phyloP scores from a whole-genome alignment of 345 rosid genomes.

The Euclidium syriacum region DNA sequence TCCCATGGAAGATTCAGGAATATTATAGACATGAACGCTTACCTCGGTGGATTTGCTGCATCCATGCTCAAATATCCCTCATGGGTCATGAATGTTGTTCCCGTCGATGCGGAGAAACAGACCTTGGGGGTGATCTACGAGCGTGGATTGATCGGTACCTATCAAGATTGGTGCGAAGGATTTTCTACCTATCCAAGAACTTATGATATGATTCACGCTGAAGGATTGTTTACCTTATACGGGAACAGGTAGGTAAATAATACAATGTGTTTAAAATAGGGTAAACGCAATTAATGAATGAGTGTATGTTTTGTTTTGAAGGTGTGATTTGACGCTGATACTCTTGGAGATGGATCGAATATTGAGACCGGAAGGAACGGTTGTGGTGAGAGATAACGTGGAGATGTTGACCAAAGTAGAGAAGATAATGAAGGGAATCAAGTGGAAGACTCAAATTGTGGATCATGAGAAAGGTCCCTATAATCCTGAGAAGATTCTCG shows the following conservation, averaged over 20 bases:
- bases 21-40: constrained; percentile 94
- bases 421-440: constrained; percentile 74
- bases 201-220: constrained; percentile 88
- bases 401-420: constrained; percentile 71
- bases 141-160: constrained; percentile 80
- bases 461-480: constrained; percentile 96
- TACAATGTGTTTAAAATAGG: not conserved
- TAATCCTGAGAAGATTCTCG: constrained; percentile 88
- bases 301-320: constrained; percentile 15
- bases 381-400: constrained; percentile 83
- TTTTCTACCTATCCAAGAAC: constrained; percentile 97
- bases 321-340: constrained; percentile 77
- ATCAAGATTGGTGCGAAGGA: constrained; percentile 98
- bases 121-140: constrained; percentile 78
- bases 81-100: constrained; percentile 97
- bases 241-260: constrained; percentile 65
- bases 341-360: constrained; percentile 96
- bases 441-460: constrained; percentile 70
- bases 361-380: constrained; percentile 94
- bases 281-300: not conserved
- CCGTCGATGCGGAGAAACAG: constrained; percentile 58
- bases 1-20: constrained; percentile 72
- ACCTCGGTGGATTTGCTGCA: constrained; percentile 89
- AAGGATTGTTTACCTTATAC: constrained; percentile 73
- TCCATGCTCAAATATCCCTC: constrained; percentile 61